Evolutionary conservation across 129 eudicot species (phyloP), one percentile per base, ranked within the genome.

Genomic region (Silybum marianum): DNA sequence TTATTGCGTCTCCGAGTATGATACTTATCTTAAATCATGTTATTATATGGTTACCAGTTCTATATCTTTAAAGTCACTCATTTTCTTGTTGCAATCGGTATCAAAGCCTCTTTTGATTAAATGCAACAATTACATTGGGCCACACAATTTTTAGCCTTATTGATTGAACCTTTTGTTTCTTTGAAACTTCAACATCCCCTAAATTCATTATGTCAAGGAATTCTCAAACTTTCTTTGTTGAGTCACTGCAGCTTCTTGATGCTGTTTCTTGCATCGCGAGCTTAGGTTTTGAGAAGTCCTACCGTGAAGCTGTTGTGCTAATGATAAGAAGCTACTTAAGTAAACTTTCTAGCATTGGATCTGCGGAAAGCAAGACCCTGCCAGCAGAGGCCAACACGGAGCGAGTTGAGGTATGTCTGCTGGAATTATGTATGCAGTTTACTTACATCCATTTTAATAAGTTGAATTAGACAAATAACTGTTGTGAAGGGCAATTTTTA

Each of bases 231-330:
- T 40, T 38, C 78, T 87, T 83, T 88, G 81, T 85, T 90, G 91
- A 82, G 81, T 76, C 71, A 82, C 83, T 96, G 92, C 99, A 96
- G 99, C 97, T 96, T 91, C 97, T 96, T 90, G 99, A 96, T 93
- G 99, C 99, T 85, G 93, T 96, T 87, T 88, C 99, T 96, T 90
- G 96, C 87, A 78, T 96, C 89, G 99, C 99, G 83, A 91, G 99
- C 82, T 93, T 96, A 90, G 99, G 99, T 78, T 96, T 90, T 80
- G 98, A 96, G 87, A 93, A 93, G 79, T 91, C 98, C n/a, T 96
- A 91, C 72, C 98, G 99, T 80, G 99, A 96, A 93, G 94, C 89
- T 78, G 93, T 93, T 82, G 99, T 93, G 88, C 87, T 96, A 83
- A 81, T 96, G 93, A 93, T 90, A 79, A 86, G 98, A 78, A 91